A percentile compares a stretch with the other conserved stretches of the same genome.
Evolutionary conservation across 1,139 yeast species (phyloP).

Genomic region (Geotrichum aggregatum): DNA sequence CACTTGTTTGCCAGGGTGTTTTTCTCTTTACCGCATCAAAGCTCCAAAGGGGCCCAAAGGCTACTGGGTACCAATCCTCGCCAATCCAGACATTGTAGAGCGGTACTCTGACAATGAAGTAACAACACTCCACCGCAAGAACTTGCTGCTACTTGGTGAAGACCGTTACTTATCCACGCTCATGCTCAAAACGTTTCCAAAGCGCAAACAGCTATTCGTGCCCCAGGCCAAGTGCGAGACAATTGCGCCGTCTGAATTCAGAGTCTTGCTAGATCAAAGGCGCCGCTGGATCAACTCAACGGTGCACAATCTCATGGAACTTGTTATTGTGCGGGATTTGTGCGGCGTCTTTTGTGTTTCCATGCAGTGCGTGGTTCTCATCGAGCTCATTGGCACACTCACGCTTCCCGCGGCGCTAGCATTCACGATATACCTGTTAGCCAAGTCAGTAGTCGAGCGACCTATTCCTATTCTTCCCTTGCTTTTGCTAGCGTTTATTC

Average conservation of each 20-base stretch:
- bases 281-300: slow-evolving; percentile 42
- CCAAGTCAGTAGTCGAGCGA: slow-evolving; percentile 61
- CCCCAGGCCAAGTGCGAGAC: slow-evolving; percentile 39
- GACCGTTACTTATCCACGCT: slow-evolving; percentile 39
- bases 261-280: slow-evolving; percentile 38
- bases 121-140: slow-evolving; percentile 38
- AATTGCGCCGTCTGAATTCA: slow-evolving; percentile 35
- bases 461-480: slow-evolving; percentile 80
- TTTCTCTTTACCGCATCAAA: slow-evolving; percentile 39
- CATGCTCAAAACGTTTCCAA: slow-evolving; percentile 38
- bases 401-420: slow-evolving; percentile 84
- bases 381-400: slow-evolving; percentile 43
- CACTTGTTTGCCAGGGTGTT: slow-evolving; percentile 41
- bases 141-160: slow-evolving; percentile 38
- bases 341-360: slow-evolving; percentile 41
- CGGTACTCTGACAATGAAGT: slow-evolving; percentile 37
- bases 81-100: slow-evolving; percentile 37
- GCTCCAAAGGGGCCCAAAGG: slow-evolving; percentile 50
- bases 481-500: slow-evolving; percentile 65
- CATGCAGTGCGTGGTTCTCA: slow-evolving; percentile 39
- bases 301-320: slow-evolving; percentile 38
- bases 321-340: slow-evolving; percentile 35
- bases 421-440: slow-evolving; percentile 72
- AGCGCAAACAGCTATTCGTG: slow-evolving; percentile 36
- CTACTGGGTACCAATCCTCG: slow-evolving; percentile 71